These are phyloP conservation scores for Neltuma alba DNA, from an alignment of 306 rosid genomes.

Conservation along the genomic window DNA sequence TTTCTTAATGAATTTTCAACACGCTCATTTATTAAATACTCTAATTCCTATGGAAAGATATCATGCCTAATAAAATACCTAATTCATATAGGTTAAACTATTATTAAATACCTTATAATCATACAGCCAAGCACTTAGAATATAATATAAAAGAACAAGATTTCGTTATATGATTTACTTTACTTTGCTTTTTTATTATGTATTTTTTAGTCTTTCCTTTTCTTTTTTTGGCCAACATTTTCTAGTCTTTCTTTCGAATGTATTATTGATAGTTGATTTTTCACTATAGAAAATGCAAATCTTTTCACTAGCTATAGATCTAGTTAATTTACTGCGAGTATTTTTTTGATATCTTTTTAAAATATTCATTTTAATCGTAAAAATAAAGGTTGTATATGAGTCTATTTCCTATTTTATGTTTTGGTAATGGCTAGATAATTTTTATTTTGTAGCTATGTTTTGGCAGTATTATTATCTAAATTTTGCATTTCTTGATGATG, in stretches of 20 bases:
- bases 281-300: not conserved
- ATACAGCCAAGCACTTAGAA: not conserved
- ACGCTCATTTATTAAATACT: not conserved
- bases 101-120: not conserved
- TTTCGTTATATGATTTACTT: not conserved
- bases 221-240: not conserved
- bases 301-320: not conserved
- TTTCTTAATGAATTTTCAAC: not conserved
- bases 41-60: not conserved
- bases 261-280: not conserved
- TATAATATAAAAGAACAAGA: not conserved
- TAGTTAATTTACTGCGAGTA: not conserved
- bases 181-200: not conserved
- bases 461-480: slow-evolving; percentile 1
- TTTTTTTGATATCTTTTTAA: not conserved
- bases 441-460: not conserved
- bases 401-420: not conserved
- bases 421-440: not conserved
- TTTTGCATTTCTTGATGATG: slow-evolving; percentile 22
- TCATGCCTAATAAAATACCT: not conserved
- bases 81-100: not conserved
- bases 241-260: not conserved
- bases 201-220: not conserved
- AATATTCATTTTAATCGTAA: not conserved
- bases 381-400: not conserved